These are phyloP conservation scores for Pezicula radicicola DNA, from an alignment of 2,329 filamentous ascomycete species.

Conservation along the genomic window DNA sequence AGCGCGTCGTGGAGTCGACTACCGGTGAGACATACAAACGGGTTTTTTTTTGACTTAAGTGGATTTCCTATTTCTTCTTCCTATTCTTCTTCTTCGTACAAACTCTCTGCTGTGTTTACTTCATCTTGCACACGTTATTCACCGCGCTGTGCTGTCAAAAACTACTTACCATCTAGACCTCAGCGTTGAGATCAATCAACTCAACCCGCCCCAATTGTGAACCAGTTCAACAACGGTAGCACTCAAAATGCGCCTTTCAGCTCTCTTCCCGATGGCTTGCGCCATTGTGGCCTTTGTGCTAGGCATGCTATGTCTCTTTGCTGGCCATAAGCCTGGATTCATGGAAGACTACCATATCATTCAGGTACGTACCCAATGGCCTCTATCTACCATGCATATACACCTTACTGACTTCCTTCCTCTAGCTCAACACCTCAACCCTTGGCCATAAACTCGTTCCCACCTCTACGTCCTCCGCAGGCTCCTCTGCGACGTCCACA, in stretches of 20 bases:
- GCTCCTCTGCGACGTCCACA: conserved; percentile 16
- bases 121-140: too few species aligned
- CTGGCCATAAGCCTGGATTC: conserved; percentile 52
- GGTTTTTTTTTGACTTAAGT: too few species aligned
- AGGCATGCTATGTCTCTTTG: conserved; percentile 57
- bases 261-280: conserved; percentile 46
- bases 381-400: neutral
- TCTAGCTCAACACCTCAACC: conserved; percentile 54
- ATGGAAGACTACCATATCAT: conserved; percentile 55
- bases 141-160: too few species aligned
- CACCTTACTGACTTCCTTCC: neutral
- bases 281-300: conserved; percentile 54
- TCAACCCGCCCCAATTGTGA: neutral
- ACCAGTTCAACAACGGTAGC: neutral
- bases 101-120: too few species aligned
- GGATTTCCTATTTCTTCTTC: too few species aligned
- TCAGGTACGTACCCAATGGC: conserved; percentile 37
- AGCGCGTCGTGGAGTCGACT: too few species aligned
- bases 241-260: conserved; percentile 40
- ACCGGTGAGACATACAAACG: too few species aligned
- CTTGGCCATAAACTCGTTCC: conserved; percentile 38
- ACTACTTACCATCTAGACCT: too few species aligned
- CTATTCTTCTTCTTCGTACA: too few species aligned
- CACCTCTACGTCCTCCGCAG: conserved; percentile 6
- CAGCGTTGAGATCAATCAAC: too few species aligned